These are phyloP conservation scores for Penicilliopsis zonata DNA, from an alignment of 495 filamentous ascomycete species.

Conservation along the genomic window DNA sequence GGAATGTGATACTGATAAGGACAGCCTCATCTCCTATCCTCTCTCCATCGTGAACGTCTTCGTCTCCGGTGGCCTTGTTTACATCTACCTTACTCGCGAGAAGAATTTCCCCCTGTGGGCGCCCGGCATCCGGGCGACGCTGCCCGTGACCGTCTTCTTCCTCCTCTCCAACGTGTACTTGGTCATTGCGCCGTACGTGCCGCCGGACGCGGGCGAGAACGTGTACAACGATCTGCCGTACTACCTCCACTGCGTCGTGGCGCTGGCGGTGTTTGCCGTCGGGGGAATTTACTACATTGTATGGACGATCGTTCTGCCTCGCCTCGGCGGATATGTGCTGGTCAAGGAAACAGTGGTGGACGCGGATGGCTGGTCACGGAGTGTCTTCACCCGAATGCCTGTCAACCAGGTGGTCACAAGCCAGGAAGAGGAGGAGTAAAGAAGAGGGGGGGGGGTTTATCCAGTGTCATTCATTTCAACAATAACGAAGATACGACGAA, in stretches of 20 bases:
- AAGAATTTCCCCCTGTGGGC: conserved; percentile 24
- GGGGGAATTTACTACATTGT: conserved; percentile 45
- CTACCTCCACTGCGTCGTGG: conserved; percentile 48
- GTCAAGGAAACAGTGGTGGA: conserved; percentile 47
- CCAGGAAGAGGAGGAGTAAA: background rate
- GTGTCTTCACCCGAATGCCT: conserved; percentile 22
- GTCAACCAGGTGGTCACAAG: conserved; percentile 4
- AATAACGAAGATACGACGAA: background rate
- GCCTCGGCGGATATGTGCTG: conserved; percentile 40
- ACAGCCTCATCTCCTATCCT: conserved; percentile 47
- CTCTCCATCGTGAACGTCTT: conserved; percentile 48
- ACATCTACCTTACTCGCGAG: conserved; percentile 41
- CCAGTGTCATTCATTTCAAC: background rate
- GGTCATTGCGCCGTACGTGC: conserved; percentile 52
- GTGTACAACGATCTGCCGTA: conserved; percentile 54
- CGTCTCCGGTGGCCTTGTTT: conserved; percentile 42
- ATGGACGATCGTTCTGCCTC: conserved; percentile 44
- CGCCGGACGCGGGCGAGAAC: conserved; percentile 43
- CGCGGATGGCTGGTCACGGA: conserved; percentile 40
- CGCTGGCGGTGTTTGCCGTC: conserved; percentile 40
- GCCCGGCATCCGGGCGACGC: conserved; percentile 20
- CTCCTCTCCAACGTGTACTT: conserved; percentile 46
- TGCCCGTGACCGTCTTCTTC: conserved; percentile 41
- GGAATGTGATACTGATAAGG: background rate
- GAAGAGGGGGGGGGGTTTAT: no score